A percentile compares a stretch with the other conserved stretches of the same genome.
phyloP scores from a whole-genome alignment of 2,329 filamentous ascomycete species.

The Leptographium lundbergii region DNA sequence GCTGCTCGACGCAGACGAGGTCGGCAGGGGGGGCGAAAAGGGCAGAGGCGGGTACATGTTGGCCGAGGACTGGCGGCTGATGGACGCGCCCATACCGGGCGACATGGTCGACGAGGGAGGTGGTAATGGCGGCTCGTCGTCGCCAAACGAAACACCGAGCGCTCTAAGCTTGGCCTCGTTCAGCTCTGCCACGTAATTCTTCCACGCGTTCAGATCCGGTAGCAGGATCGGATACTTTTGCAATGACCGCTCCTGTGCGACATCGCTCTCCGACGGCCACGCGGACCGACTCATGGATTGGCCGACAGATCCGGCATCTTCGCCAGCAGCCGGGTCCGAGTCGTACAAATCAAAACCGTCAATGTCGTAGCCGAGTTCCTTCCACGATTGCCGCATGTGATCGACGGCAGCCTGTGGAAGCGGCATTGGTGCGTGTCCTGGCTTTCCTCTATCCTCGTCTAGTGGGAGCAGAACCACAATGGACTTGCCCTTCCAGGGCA shows the following conservation, averaged over 20 bases:
- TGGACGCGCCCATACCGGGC: constrained; percentile 40
- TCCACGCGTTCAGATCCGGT: constrained; percentile 57
- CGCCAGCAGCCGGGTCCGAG: constrained; percentile 19
- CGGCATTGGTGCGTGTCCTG: constrained; percentile 39
- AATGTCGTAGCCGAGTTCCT: constrained; percentile 56
- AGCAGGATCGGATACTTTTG: constrained; percentile 50
- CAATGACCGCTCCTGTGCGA: constrained; percentile 40
- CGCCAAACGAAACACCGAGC: constrained; percentile 71
- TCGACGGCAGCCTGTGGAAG: constrained; percentile 42
- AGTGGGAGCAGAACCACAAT: constrained; percentile 58
- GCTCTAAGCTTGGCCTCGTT: constrained; percentile 88
- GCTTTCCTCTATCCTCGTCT: constrained; percentile 51
- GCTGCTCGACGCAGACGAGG: constrained; percentile 65
- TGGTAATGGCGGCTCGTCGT: constrained; percentile 50
- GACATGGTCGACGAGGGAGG: constrained; percentile 51
- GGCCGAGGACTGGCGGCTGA: constrained; percentile 57
- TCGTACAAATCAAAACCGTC: constrained; percentile 54
- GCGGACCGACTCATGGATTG: constrained; percentile 52
- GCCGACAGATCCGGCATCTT: constrained; percentile 22
- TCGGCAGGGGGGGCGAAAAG: constrained; percentile 73
- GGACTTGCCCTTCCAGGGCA: constrained; percentile 63
- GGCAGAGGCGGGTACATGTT: constrained; percentile 59
- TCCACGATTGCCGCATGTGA: constrained; percentile 52
- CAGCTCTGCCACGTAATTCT: constrained; percentile 68
- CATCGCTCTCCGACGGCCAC: constrained; percentile 52